Evolutionary conservation across 768 basidiomycete species (phyloP), one percentile per base, ranked within the genome.

Genomic region (Tephrocybe sp.): DNA sequence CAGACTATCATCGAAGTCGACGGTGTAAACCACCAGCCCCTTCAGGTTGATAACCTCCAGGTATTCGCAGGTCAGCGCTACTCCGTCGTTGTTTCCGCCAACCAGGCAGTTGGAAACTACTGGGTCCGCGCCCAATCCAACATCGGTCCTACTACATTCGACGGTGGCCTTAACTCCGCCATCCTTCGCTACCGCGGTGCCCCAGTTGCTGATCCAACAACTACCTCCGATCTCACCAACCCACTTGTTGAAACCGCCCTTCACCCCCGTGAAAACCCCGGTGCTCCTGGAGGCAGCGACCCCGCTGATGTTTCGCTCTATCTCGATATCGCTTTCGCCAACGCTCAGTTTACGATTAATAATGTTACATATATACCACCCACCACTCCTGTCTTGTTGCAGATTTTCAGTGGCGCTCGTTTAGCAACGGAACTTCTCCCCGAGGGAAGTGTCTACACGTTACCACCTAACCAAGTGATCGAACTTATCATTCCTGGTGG

Each of bases 341-440:
- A 34, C 5, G 31, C 42, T 11, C 45, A 47, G 16, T 70, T 66
- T 52, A 54, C 39, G 1, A 56, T 72, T 24, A 73, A 75, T 43
- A 63, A 64, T 2, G 60, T 54, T 0, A 42, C 56, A 1, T 75
- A 66, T 50, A 34, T 33, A 5, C 59, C 69, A 1, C 80, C 81
- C 0, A 66, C 69, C 0, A 64, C 74, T 0, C 82, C 83, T 0
- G 74, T 82, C 11, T 70, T 84, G 10, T 71, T 83, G 13, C 83
- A 84, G 54, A 77, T 83, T 31, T 58, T 84, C 29, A 81, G 76
- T 42, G 83, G 83, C 0, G 74, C 75, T 4, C 64, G 63, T 27
- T 65, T 69, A 15, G 71, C 82, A 0, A 57, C 68, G 16, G 69
- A 77, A 1, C 65, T 85, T 15, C 63, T 83, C 23, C 83, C 71